Conservation (phyloP, 306 rosid genomes). For the Fragaria vesca region DNA sequence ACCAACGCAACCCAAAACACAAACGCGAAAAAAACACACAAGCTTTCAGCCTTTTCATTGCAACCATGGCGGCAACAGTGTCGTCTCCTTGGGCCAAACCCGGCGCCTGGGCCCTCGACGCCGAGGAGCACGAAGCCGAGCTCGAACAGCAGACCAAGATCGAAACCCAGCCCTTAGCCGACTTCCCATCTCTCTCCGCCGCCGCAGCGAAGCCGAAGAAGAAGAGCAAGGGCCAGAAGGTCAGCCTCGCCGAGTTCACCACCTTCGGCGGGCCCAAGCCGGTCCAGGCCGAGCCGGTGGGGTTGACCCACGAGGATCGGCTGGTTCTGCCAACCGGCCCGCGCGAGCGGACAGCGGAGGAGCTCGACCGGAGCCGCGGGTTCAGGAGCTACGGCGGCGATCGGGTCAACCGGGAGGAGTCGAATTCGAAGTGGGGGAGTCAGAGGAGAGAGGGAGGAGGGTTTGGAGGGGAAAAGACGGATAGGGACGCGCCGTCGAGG, state of each 20-base stretch:
- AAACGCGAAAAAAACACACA: neutral
- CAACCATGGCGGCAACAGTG: slow-evolving; percentile 81
- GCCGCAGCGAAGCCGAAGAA: slow-evolving; percentile 84
- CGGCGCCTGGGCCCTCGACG: slow-evolving; percentile 93
- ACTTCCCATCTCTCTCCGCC: slow-evolving; percentile 79
- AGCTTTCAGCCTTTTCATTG: neutral
- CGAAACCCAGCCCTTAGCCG: slow-evolving; percentile 40
- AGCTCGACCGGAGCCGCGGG: slow-evolving; percentile 58
- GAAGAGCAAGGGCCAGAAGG: slow-evolving; percentile 66
- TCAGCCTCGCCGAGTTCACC: slow-evolving; percentile 60
- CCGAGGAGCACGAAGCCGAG: slow-evolving; percentile 73
- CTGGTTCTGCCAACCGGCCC: slow-evolving; percentile 77
- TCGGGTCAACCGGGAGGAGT: slow-evolving; percentile 35
- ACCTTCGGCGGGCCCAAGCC: slow-evolving; percentile 46
- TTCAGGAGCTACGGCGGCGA: slow-evolving; percentile 51
- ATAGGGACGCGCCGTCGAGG: slow-evolving; percentile 67
- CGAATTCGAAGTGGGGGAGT: slow-evolving; percentile 69
- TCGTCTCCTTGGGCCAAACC: slow-evolving; percentile 91
- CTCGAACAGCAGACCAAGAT: slow-evolving; percentile 40
- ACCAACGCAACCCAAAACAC: slow-evolving; percentile 28
- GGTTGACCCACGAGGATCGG: slow-evolving; percentile 44
- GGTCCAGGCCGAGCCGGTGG: slow-evolving; percentile 18
- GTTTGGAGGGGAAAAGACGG: slow-evolving; percentile 39
- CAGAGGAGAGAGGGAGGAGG: slow-evolving; percentile 47
- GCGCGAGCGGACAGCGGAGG: slow-evolving; percentile 86